Evolutionary conservation across 306 rosid species (phyloP).

Genomic region (Quercus parvula): DNA sequence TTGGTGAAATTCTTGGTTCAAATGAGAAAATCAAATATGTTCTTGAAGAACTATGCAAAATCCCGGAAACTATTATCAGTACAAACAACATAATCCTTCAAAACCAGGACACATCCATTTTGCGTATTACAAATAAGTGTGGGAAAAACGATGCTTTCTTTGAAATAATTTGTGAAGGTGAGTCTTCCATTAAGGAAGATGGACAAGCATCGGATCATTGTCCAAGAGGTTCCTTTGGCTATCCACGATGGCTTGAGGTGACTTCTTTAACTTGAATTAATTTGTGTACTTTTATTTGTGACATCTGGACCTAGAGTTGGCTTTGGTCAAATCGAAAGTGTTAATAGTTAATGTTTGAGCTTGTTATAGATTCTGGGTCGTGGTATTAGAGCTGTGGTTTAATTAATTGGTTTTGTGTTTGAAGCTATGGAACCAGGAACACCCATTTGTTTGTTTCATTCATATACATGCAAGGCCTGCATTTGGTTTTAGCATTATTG

Average conservation of each 20-base stretch:
- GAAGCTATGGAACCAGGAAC: too few relatives aligned
- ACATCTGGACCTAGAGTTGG: too few relatives aligned
- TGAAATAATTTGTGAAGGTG: conserved; percentile 80
- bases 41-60: conserved; percentile 55
- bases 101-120: conserved; percentile 73
- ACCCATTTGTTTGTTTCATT: too few relatives aligned
- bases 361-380: too few relatives aligned
- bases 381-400: too few relatives aligned
- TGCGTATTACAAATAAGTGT: conserved; percentile 82
- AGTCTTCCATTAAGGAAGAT: conserved; percentile 48
- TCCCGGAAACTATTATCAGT: conserved; percentile 91
- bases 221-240: conserved; percentile 80
- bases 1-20: conserved; percentile 72
- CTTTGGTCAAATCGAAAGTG: too few relatives aligned
- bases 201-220: conserved; percentile 52
- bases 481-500: too few relatives aligned
- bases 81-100: conserved; percentile 95
- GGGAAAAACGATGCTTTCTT: conserved; percentile 58
- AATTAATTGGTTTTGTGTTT: too few relatives aligned
- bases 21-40: conserved; percentile 59
- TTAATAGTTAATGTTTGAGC: too few relatives aligned
- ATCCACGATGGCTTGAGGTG: conserved; percentile 98
- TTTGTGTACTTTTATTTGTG: neutral
- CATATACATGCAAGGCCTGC: too few relatives aligned
- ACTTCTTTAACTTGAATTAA: conserved; percentile 30